Evolutionary conservation across 2,329 filamentous ascomycete species (phyloP).

Genomic region (Colletotrichum ledebouriae): DNA sequence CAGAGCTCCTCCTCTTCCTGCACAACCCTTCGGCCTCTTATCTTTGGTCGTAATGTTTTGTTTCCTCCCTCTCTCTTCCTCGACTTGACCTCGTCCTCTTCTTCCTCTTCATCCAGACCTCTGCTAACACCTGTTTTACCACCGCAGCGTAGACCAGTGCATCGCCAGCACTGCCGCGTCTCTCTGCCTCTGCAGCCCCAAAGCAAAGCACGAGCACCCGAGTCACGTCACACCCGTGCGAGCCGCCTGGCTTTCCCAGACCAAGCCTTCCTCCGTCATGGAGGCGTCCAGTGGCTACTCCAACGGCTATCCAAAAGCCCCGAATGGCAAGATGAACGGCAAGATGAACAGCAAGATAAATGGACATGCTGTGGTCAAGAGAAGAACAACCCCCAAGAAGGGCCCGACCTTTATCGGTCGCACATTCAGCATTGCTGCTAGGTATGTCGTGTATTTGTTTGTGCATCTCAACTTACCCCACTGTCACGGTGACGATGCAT

Average conservation of each 20-base stretch:
- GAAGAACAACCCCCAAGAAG: constrained; percentile 46
- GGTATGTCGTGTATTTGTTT: constrained; percentile 57
- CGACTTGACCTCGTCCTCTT: background rate
- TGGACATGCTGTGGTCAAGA: constrained; percentile 53
- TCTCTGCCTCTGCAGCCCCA: background rate
- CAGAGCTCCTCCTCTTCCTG: constrained; percentile 31
- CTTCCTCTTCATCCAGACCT: background rate
- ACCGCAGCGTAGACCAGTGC: constrained; percentile 5
- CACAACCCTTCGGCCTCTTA: constrained; percentile 9
- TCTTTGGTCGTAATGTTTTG: constrained; percentile 10
- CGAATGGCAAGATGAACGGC: constrained; percentile 48
- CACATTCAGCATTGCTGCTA: constrained; percentile 64
- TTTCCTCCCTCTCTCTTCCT: background rate
- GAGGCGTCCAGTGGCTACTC: constrained; percentile 57
- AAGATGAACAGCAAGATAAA: constrained; percentile 49
- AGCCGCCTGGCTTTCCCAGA: constrained; percentile 24
- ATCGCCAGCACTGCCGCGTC: background rate
- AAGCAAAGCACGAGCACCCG: constrained; percentile 13
- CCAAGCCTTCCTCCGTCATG: constrained; percentile 49
- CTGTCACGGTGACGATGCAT: constrained; percentile 13
- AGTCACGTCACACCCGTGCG: constrained; percentile 39
- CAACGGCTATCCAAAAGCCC: constrained; percentile 47
- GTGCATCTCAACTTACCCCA: background rate
- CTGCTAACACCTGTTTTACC: background rate
- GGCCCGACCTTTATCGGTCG: constrained; percentile 53